Evolutionary conservation across 1,284 basidiomycete genomes (phyloP).

Genomic region (Rhodotorula sp.): DNA sequence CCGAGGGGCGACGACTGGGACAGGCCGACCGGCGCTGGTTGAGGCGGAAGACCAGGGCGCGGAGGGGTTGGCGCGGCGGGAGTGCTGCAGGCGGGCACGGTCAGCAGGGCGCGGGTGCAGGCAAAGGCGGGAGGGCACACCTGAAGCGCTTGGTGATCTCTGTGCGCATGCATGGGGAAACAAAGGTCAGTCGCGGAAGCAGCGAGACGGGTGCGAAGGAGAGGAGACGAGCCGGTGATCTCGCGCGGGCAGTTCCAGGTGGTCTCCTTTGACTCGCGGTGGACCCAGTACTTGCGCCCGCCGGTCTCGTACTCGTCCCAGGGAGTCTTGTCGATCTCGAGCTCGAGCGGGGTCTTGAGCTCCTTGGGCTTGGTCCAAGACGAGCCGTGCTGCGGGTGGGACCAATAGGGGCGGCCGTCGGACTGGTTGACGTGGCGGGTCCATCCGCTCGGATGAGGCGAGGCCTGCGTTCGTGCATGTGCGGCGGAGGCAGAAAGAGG

Average conservation of each 20-base stretch:
- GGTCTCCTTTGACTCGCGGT: constrained; percentile 69
- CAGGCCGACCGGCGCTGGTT: background rate
- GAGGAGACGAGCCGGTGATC: constrained; percentile 64
- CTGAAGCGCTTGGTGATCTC: constrained; percentile 28
- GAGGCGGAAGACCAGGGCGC: constrained; percentile 11
- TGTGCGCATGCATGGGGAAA: background rate
- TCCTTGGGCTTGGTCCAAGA: constrained; percentile 47
- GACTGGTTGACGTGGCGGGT: constrained; percentile 78
- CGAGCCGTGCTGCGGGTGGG: constrained; percentile 62
- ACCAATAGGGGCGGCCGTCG: constrained; percentile 85
- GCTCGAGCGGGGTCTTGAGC: constrained; percentile 46
- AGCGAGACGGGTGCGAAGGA: background rate
- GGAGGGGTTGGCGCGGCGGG: constrained; percentile 10
- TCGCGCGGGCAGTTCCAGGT: constrained; percentile 96
- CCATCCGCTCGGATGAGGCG: constrained; percentile 57
- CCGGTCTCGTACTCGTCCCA: constrained; percentile 46
- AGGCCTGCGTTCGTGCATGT: background rate
- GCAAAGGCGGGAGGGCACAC: background rate
- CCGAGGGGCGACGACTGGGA: background rate
- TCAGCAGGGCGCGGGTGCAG: background rate
- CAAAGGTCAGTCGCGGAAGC: background rate
- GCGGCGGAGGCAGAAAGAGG: too few species aligned
- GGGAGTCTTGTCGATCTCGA: constrained; percentile 42
- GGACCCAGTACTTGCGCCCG: constrained; percentile 46
- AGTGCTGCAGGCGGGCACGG: background rate